These are phyloP conservation scores for Termitomyces bulborhizus DNA, from an alignment of 768 basidiomycete species.

Conservation along the genomic window DNA sequence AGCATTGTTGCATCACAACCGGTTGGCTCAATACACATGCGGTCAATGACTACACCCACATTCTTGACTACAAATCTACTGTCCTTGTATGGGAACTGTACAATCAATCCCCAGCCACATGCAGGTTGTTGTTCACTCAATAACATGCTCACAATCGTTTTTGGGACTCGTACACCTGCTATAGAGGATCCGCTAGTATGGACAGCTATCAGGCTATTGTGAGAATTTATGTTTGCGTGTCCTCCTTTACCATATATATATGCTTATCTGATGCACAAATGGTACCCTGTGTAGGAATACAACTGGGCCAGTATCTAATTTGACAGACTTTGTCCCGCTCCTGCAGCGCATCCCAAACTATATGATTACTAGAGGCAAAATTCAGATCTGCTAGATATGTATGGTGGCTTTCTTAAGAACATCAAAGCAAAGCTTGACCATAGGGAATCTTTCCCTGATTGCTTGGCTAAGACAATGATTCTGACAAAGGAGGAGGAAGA, in stretches of 20 bases:
- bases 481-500: slow-evolving; percentile 25
- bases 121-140: slow-evolving; percentile 34
- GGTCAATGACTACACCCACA: slow-evolving; percentile 27
- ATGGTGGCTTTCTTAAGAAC: slow-evolving; percentile 32
- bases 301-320: slow-evolving; percentile 38
- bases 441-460: slow-evolving; percentile 35
- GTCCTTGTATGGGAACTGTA: slow-evolving; percentile 33
- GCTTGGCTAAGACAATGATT: slow-evolving; percentile 34
- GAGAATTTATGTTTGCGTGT: slow-evolving; percentile 37
- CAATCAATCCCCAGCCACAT: slow-evolving; percentile 32
- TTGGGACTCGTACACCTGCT: slow-evolving; percentile 34
- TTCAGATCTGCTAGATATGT: slow-evolving; percentile 27
- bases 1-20: slow-evolving; percentile 34
- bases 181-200: slow-evolving; percentile 31
- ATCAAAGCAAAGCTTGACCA: slow-evolving; percentile 28
- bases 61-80: slow-evolving; percentile 32
- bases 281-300: slow-evolving; percentile 24
- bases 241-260: neutral
- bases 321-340: slow-evolving; percentile 36
- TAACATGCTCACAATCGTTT: slow-evolving; percentile 40
- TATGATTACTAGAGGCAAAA: slow-evolving; percentile 31
- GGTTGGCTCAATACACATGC: slow-evolving; percentile 26
- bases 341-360: slow-evolving; percentile 33
- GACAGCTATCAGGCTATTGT: slow-evolving; percentile 28
- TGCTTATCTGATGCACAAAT: slow-evolving; percentile 2